Base-by-base conservation (phyloP, 1,284 basidiomycete species). In the Ustilago tritici region DNA sequence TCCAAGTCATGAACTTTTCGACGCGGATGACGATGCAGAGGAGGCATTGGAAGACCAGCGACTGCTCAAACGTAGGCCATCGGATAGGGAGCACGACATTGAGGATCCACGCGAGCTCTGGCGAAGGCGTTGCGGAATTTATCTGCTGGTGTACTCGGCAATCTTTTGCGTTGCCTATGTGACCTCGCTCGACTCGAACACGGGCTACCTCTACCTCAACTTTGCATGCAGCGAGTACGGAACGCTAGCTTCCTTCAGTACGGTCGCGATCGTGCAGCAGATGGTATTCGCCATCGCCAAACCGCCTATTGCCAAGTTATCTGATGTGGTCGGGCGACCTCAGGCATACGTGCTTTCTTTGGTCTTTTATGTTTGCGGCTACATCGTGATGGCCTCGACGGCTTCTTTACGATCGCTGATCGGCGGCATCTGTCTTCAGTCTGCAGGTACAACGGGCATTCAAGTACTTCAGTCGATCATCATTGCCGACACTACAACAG, bases 231-330 rank as follows among this genome's bases (percentile, higher is more conserved):
- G 76, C 63, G 82, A 84, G 61, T 86, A 81, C 52, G 81, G 78
- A n/a, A 76, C 82, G n/a, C 75, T 83, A 12, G 81, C 80, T 31
- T 85, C 87, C 1, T 88, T 89, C 82, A 88, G 81, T 68, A 85
- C 84, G 14, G 80, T 85, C 3, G 75, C 80, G 7, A 85, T 85
- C 52, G 80, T 81, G 23, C 84, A 85, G 80, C 82, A 85, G 69
- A 79, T 85, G 66, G 72, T 89, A 65, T 88, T 91, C 68, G 91
- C 91, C 28, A 89, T 91, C 53, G 90, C 92, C 41, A 94, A 94
- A 87, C 93, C 93, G 31, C 89, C 93, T 53, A 91, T 93, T 79
- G 93, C 93, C 3, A 93, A 93, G 86, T 86, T 93, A 40, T 90
- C 92, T 2, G 93, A 94, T 81, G 90, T 92, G 34, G 80, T 88